phyloP scores from a whole-genome alignment of 2,329 filamentous ascomycete genomes.

The Aspergillus pseudoterreus region DNA sequence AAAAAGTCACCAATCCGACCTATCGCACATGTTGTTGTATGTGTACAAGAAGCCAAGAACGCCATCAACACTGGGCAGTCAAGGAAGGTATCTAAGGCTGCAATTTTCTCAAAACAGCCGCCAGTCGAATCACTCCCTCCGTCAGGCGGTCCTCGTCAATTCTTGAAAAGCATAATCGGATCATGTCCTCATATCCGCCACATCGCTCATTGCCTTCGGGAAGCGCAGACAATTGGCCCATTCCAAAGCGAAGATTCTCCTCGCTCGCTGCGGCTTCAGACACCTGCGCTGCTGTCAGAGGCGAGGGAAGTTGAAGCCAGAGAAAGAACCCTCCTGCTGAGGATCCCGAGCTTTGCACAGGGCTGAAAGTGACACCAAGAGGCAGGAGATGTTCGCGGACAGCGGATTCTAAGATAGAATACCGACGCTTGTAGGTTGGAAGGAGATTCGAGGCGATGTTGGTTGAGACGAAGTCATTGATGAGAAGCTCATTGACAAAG shows the following conservation, averaged over 20 bases:
- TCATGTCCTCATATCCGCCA: background rate
- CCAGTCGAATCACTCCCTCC: background rate
- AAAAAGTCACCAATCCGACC: too few relatives aligned
- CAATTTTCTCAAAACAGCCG: background rate
- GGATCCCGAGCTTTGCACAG: background rate
- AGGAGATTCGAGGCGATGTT: conserved; percentile 49
- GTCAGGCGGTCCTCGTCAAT: background rate
- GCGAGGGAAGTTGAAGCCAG: conserved; percentile 11
- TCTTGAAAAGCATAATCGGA: background rate
- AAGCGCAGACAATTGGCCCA: conserved; percentile 39
- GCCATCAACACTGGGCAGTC: too few relatives aligned
- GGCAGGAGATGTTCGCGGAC: conserved; percentile 8
- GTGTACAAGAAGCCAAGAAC: too few relatives aligned
- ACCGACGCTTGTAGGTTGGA: conserved; percentile 9
- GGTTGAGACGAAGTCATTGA: conserved; percentile 46
- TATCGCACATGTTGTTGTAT: too few relatives aligned
- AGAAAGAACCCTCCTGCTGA: conserved; percentile 12
- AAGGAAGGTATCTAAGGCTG: background rate
- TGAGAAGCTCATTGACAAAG: conserved; percentile 51
- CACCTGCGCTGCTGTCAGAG: conserved; percentile 6
- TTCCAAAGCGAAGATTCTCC: conserved; percentile 8
- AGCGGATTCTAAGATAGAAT: conserved; percentile 3
- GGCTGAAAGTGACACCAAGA: conserved; percentile 11
- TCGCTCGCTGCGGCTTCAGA: conserved; percentile 3
- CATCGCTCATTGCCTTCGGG: conserved; percentile 46